Evolutionary conservation across 2,329 filamentous ascomycete genomes (phyloP).

Genomic region (Cladosporium sp.): DNA sequence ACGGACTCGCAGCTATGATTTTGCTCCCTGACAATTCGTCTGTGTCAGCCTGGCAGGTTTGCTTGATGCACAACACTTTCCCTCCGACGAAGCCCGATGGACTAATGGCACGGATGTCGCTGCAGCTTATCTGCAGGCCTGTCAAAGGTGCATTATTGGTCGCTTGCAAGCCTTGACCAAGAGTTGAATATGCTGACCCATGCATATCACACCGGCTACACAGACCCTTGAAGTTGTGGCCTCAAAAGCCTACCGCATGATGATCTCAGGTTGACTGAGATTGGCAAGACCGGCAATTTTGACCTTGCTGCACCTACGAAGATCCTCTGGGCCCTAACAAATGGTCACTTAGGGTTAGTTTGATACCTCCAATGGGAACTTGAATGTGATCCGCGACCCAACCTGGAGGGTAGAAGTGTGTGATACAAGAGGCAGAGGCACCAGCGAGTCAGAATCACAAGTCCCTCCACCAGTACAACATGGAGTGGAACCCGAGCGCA

Average conservation of each 20-base stretch:
- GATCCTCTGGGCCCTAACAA: background rate
- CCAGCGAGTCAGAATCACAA: background rate
- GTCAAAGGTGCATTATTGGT: background rate
- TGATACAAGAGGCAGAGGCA: background rate
- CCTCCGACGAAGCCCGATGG: background rate
- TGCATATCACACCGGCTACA: no score
- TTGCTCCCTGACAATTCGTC: no score
- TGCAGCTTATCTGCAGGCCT: background rate
- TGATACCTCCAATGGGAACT: background rate
- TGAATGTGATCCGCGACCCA: background rate
- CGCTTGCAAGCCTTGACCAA: no score
- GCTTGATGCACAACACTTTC: background rate
- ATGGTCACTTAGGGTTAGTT: background rate
- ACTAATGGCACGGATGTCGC: background rate
- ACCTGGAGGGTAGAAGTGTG: background rate
- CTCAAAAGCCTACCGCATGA: background rate
- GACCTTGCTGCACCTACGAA: background rate
- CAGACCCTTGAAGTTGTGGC: background rate
- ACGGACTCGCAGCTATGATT: no score
- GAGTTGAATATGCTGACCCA: no score
- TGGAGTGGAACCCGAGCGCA: background rate
- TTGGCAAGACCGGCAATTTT: no score
- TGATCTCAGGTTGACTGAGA: background rate
- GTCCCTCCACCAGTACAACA: background rate
- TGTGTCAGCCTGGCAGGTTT: background rate